phyloP scores from a whole-genome alignment of 768 basidiomycete species.

The Epithele typhae region DNA sequence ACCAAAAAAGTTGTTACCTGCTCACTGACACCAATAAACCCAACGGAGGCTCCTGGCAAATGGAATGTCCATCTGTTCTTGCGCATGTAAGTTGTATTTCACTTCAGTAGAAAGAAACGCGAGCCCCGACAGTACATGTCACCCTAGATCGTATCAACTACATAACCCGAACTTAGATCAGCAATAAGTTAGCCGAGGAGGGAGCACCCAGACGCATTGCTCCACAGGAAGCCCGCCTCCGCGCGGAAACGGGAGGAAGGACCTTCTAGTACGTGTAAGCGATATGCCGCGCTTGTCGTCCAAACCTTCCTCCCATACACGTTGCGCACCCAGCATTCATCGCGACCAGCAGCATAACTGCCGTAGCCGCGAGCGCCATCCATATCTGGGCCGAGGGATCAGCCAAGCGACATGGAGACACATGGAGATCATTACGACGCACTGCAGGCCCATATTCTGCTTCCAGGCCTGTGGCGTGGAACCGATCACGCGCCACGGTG shows the following conservation, averaged over 20 bases:
- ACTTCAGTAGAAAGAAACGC: no score
- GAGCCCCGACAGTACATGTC: no score
- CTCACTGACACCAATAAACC: no score
- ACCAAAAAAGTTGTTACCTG: no score
- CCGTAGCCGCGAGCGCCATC: constrained; percentile 21
- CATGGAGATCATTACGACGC: background rate
- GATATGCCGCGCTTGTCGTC: constrained; percentile 14
- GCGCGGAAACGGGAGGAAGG: background rate
- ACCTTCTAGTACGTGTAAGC: constrained; percentile 13
- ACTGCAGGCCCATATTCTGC: constrained; percentile 9
- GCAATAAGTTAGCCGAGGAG: constrained; percentile 7
- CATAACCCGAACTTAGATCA: constrained; percentile 7
- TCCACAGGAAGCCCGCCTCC: background rate
- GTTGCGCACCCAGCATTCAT: constrained; percentile 21
- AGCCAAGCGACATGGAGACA: background rate
- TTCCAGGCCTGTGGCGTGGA: background rate
- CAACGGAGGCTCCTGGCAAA: no score
- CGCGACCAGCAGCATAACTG: constrained; percentile 14
- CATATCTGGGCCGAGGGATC: constrained; percentile 15
- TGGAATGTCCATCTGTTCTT: no score
- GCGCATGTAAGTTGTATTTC: no score
- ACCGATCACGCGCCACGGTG: background rate
- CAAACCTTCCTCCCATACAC: constrained; percentile 18
- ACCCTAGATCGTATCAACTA: no score
- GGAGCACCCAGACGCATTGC: no score